These are phyloP conservation scores for Boletus sp. DNA, from an alignment of 768 basidiomycete genomes.

Conservation along the genomic window DNA sequence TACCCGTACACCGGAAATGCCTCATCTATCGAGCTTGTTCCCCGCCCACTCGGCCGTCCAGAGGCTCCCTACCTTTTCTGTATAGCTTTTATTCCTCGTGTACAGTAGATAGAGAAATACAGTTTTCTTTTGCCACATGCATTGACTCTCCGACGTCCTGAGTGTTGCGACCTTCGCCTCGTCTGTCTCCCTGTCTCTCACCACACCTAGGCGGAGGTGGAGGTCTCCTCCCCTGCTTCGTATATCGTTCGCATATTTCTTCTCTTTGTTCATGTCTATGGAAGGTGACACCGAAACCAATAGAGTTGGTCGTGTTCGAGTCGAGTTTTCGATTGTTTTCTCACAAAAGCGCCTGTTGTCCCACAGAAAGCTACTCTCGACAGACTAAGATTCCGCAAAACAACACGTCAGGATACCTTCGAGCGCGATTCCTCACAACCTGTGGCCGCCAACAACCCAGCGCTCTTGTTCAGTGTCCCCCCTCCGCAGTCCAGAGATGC, in stretches of 20 bases:
- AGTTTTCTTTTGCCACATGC: constrained; percentile 41
- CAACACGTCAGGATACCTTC: constrained; percentile 29
- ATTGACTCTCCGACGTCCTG: constrained; percentile 55
- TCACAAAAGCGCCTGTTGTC: constrained; percentile 32
- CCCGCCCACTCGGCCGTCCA: neutral
- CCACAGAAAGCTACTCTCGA: constrained; percentile 43
- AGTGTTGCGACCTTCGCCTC: constrained; percentile 34
- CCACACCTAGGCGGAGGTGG: constrained; percentile 19
- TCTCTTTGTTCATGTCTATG: constrained; percentile 43
- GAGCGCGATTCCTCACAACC: constrained; percentile 39
- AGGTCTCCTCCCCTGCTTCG: constrained; percentile 8
- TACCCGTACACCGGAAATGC: neutral
- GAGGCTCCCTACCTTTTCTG: constrained; percentile 10
- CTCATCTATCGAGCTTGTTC: neutral
- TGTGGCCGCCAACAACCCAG: constrained; percentile 63
- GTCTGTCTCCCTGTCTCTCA: constrained; percentile 18
- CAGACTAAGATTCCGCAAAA: constrained; percentile 48
- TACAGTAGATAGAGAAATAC: constrained; percentile 36
- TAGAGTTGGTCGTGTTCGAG: constrained; percentile 45
- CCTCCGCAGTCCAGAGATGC: constrained; percentile 76
- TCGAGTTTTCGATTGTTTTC: constrained; percentile 31
- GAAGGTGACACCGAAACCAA: constrained; percentile 42
- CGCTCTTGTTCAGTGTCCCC: constrained; percentile 34
- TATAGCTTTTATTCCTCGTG: constrained; percentile 25
- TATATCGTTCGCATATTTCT: constrained; percentile 14